These are phyloP conservation scores for Drechslerella stenobrocha DNA, from an alignment of 2,329 filamentous ascomycete genomes.

Conservation along the genomic window DNA sequence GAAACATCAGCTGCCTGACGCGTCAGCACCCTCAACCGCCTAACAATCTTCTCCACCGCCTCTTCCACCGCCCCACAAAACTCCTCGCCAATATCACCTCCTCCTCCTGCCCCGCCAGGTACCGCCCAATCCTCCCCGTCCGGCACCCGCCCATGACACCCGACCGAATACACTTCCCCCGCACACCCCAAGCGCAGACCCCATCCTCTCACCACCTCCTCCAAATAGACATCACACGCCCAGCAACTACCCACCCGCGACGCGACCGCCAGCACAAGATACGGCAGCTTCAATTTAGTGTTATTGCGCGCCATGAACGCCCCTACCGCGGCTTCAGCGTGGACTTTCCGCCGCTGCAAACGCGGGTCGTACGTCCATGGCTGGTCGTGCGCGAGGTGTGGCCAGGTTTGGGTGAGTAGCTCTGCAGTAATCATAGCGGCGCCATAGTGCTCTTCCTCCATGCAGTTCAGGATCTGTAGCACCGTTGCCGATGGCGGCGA, in stretches of 20 bases:
- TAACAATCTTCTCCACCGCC: conserved; percentile 9
- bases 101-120: background rate
- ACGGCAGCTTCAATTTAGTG: conserved; percentile 8
- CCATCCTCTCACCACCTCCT: background rate
- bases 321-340: conserved; percentile 13
- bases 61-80: conserved; percentile 5
- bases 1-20: too few species aligned
- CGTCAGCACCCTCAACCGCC: conserved; percentile 5
- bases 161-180: conserved; percentile 8
- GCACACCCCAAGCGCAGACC: background rate
- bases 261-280: conserved; percentile 9
- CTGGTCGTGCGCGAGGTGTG: background rate
- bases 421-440: background rate
- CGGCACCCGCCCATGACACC: conserved; percentile 14
- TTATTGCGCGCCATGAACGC: conserved; percentile 6
- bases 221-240: conserved; percentile 19
- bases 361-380: conserved; percentile 9
- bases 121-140: conserved; percentile 10
- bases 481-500: background rate
- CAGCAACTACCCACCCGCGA: conserved; percentile 5
- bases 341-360: background rate
- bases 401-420: background rate
- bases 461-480: conserved; percentile 9
- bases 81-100: conserved; percentile 1
- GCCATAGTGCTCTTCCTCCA: conserved; percentile 12